Percentiles rank a stretch among this genome's conserved stretches.
These are phyloP conservation scores for Ambrosiella xylebori DNA, from an alignment of 2,329 filamentous ascomycete species.

Conservation along the genomic window DNA sequence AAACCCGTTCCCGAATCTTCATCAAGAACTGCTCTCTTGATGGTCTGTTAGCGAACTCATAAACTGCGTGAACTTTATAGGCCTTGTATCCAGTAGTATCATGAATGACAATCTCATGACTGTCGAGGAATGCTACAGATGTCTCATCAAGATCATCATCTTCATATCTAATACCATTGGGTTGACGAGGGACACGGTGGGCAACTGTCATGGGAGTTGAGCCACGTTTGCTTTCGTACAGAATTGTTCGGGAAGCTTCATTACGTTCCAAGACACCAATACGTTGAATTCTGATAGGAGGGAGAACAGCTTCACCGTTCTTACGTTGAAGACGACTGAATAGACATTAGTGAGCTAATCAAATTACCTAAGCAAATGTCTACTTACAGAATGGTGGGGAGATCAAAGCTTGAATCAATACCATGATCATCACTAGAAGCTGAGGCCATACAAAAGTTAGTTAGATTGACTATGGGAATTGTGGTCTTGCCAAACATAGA, in stretches of 20 bases:
- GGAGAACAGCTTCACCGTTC: constrained; percentile 6
- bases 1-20: constrained; percentile 11
- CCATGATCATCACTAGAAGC: constrained; percentile 8
- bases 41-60: constrained; percentile 8
- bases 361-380: background rate
- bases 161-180: constrained; percentile 9
- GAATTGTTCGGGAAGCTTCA: constrained; percentile 4
- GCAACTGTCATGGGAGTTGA: constrained; percentile 5
- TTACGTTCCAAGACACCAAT: constrained; percentile 8
- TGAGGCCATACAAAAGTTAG: constrained; percentile 4
- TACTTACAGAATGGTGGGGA: constrained; percentile 9
- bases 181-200: constrained; percentile 6
- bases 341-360: background rate
- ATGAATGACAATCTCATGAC: constrained; percentile 8
- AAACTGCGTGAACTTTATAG: constrained; percentile 10
- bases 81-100: constrained; percentile 8
- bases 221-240: constrained; percentile 9
- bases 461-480: background rate
- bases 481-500: background rate
- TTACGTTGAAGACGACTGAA: constrained; percentile 5
- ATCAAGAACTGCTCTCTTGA: constrained; percentile 11
- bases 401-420: constrained; percentile 10
- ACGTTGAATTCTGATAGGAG: constrained; percentile 6
- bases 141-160: constrained; percentile 10
- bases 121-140: constrained; percentile 10